Evolutionary conservation across 2,329 filamentous ascomycete genomes (phyloP).

Genomic region (Gnomoniopsis smithogilvyi): DNA sequence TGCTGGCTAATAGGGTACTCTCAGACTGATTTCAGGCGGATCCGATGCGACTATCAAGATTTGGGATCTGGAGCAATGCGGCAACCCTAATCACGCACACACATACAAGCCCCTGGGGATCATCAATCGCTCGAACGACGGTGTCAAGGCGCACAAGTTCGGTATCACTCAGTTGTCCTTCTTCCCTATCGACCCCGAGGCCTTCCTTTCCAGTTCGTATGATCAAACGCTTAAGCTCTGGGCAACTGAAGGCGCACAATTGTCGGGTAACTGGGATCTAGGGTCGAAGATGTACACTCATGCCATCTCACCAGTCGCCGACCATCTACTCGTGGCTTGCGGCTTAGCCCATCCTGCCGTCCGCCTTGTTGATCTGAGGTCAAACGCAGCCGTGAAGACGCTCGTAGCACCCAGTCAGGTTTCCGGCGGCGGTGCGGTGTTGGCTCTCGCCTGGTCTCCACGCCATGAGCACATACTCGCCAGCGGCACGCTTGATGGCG

Average conservation of each 20-base stretch:
- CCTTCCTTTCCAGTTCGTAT: slow-evolving; percentile 75
- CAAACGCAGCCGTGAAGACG: slow-evolving; percentile 71
- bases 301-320: slow-evolving; percentile 69
- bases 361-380: slow-evolving; percentile 80
- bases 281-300: slow-evolving; percentile 72
- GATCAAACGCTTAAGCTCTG: slow-evolving; percentile 76
- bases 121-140: slow-evolving; percentile 39
- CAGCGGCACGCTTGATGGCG: slow-evolving; percentile 81
- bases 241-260: slow-evolving; percentile 58
- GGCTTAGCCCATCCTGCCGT: slow-evolving; percentile 84
- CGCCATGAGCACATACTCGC: slow-evolving; percentile 74
- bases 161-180: slow-evolving; percentile 75
- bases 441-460: slow-evolving; percentile 79
- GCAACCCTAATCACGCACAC: slow-evolving; percentile 40
- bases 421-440: slow-evolving; percentile 52
- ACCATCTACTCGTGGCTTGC: slow-evolving; percentile 78
- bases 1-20: slow-evolving; percentile 17
- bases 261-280: slow-evolving; percentile 66
- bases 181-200: slow-evolving; percentile 73
- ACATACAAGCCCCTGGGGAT: slow-evolving; percentile 53
- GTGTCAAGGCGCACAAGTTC: slow-evolving; percentile 51
- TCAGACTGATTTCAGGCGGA: slow-evolving; percentile 76
- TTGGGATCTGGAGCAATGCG: slow-evolving; percentile 75
- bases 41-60: slow-evolving; percentile 80
- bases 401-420: slow-evolving; percentile 58